Percentiles rank a stretch among this genome's conserved stretches.
phyloP scores from a whole-genome alignment of 208 protist species.

The Trypanosoma mega region DNA sequence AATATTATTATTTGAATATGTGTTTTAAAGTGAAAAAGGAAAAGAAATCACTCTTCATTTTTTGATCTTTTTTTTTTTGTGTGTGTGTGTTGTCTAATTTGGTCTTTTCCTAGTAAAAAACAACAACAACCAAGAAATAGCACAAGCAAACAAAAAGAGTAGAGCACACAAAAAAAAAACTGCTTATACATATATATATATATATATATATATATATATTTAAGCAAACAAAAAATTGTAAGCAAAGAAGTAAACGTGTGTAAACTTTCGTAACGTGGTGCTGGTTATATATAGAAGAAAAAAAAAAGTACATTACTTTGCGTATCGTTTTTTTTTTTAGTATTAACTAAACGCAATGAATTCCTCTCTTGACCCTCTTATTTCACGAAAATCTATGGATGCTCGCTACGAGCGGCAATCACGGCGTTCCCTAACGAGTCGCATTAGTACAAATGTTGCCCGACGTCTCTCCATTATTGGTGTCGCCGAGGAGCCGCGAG shows the following conservation, averaged over 20 bases:
- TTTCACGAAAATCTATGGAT: no score
- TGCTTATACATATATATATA: background rate
- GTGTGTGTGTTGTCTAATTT: no score
- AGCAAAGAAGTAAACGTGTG: background rate
- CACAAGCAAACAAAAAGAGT: background rate
- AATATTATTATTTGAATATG: no score
- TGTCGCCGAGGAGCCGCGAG: slow-evolving; percentile 22
- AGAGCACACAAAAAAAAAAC: background rate
- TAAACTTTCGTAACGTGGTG: no score
- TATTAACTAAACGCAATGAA: no score
- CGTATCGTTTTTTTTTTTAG: background rate
- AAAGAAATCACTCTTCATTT: no score
- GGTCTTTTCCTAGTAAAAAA: no score
- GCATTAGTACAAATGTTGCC: slow-evolving; percentile 49
- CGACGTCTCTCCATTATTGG: slow-evolving; percentile 47
- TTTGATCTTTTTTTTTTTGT: no score
- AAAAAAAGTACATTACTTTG: slow-evolving; percentile 3
- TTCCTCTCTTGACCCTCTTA: no score
- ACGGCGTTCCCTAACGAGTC: slow-evolving; percentile 38
- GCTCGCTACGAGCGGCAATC: no score
- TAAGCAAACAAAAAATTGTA: background rate
- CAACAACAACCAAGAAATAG: no score
- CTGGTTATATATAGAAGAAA: background rate
- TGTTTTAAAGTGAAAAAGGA: no score
- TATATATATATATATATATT: background rate